Conservation (phyloP, 2,329 filamentous ascomycete species). For the Neonectria magnoliae region DNA sequence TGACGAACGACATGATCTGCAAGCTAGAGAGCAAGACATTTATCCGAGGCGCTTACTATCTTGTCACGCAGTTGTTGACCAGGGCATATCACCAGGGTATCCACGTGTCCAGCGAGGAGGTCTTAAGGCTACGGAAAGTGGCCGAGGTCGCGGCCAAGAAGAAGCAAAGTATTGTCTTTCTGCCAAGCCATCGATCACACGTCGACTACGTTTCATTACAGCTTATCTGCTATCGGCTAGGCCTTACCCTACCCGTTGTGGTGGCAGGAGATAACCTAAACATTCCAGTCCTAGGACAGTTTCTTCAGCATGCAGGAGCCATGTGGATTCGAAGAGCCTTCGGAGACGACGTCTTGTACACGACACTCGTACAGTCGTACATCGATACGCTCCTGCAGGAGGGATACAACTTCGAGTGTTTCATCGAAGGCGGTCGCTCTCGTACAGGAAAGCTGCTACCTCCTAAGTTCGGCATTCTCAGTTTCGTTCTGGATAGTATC, state of each 20-base stretch:
- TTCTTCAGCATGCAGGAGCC: slow-evolving; percentile 93
- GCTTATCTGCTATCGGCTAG: slow-evolving; percentile 93
- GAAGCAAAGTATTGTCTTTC: slow-evolving; percentile 94
- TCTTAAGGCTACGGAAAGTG: slow-evolving; percentile 81
- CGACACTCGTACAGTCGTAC: slow-evolving; percentile 93
- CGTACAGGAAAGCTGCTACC: slow-evolving; percentile 92
- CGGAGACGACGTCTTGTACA: slow-evolving; percentile 89
- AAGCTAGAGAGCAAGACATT: slow-evolving; percentile 97
- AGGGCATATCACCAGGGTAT: slow-evolving; percentile 97
- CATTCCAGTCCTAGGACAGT: slow-evolving; percentile 87
- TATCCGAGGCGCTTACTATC: slow-evolving; percentile 91
- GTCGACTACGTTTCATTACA: slow-evolving; percentile 97
- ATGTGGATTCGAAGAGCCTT: slow-evolving; percentile 97
- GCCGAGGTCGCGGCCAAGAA: slow-evolving; percentile 84
- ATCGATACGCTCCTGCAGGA: slow-evolving; percentile 91
- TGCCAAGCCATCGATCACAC: slow-evolving; percentile 94
- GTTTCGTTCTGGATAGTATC: slow-evolving; percentile 90
- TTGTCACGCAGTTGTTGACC: slow-evolving; percentile 87
- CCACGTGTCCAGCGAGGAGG: slow-evolving; percentile 94
- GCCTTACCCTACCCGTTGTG: slow-evolving; percentile 87
- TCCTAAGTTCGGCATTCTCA: slow-evolving; percentile 95
- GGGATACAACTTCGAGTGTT: slow-evolving; percentile 96
- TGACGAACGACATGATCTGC: slow-evolving; percentile 97
- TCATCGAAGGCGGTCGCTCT: slow-evolving; percentile 94
- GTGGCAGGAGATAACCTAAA: slow-evolving; percentile 97